Base-by-base conservation (phyloP, 768 basidiomycete genomes). In the Rhodotorula toruloides region DNA sequence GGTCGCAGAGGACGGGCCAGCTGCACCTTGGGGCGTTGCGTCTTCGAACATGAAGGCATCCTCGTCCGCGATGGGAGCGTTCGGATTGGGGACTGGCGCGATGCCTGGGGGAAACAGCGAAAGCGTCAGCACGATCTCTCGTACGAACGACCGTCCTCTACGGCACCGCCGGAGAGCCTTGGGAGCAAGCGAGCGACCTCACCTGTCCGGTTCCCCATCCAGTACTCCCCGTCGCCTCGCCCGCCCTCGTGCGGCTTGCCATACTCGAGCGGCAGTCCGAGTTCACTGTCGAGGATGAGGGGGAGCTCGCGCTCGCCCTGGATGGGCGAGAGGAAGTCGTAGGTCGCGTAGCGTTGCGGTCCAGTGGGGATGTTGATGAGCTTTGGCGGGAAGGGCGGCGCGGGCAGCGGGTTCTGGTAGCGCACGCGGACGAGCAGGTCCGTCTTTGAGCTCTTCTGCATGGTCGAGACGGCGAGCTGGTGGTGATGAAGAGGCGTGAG, bases 371-470 rank as follows among this genome's bases (percentile, higher is more conserved):
- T 88, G 64, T 94, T 84, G 74, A 99, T 82, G 7, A 98, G 80
- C 79, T 96, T 94, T 34, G 96, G 94, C 11, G 96, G 96, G 81
- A 90, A 97, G 82, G 96, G 91, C 37, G 96, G 96, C 19, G 91
- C 82, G 3, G 94, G 94, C 5, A 99, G 84, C 5, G 93, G 92
- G 78, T 98, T 96, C 46, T 86, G 84, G 78, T 93, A 98, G 19
- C 94, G 87, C 40, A 94, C 91, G 59, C 91, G 86, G 55, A 94
- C 90, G 58, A 97, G 82, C 34, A 99, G 84, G 77, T 97, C 92
- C 55, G 92, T 82, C 79, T 91, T 92, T 22, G 37, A 39, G 21
- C 53, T 46, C 47, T 49, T 72, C 84, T 81, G 81, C 11, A 31
- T 17, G 31, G 31, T 29, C 29, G 47, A 16, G 32, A 46, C 42